Evolutionary conservation across 2,329 filamentous ascomycete genomes (phyloP).

Genomic region (Paraphaeosphaeria sporulosa): DNA sequence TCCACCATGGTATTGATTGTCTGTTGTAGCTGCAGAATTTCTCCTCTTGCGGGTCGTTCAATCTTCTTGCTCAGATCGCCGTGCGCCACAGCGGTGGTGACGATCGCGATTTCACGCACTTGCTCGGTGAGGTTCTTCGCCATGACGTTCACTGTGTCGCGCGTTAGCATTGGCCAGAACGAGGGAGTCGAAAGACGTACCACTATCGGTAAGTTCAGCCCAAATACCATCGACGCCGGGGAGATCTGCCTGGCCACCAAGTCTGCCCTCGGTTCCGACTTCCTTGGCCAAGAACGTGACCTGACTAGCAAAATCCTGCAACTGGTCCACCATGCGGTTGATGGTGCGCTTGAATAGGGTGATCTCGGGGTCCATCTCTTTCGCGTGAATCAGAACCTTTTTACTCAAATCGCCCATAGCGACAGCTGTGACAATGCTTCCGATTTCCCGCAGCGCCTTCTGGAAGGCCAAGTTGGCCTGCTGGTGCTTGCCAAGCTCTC

Average conservation of each 20-base stretch:
- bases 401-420: conserved; percentile 95
- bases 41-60: conserved; percentile 88
- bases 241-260: conserved; percentile 92
- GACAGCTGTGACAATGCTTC: conserved; percentile 95
- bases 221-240: conserved; percentile 95
- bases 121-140: conserved; percentile 97
- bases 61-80: conserved; percentile 97
- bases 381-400: conserved; percentile 93
- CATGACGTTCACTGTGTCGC: conserved; percentile 84
- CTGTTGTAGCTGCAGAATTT: conserved; percentile 93
- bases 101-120: conserved; percentile 95
- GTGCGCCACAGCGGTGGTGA: conserved; percentile 92
- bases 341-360: conserved; percentile 97
- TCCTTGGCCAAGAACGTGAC: conserved; percentile 94
- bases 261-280: conserved; percentile 92
- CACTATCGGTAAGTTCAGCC: conserved; percentile 84
- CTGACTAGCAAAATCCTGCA: conserved; percentile 95
- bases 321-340: conserved; percentile 98
- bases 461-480: conserved; percentile 99
- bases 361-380: conserved; percentile 98
- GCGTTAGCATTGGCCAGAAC: conserved; percentile 35
- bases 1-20: conserved; percentile 78
- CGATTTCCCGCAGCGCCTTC: conserved; percentile 94
- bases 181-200: conserved; percentile 44
- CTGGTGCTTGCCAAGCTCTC: conserved; percentile 95